Conservation (phyloP, 441 rosid genomes). For the Omphalea diandra region DNA sequence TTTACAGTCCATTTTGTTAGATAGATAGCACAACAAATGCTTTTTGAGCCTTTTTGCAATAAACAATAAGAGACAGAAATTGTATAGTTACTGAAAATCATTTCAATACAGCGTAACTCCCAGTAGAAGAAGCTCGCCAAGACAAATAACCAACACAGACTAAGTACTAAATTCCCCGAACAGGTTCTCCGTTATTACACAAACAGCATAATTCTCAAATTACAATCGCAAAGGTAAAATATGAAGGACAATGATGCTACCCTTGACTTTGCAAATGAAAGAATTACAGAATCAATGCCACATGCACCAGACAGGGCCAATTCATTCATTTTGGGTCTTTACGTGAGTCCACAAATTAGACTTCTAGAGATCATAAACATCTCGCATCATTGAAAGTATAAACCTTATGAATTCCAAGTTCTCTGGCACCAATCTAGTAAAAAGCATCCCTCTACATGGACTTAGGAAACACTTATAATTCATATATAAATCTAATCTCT, state of each 20-base stretch:
- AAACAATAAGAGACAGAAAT: neutral
- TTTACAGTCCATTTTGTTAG: neutral
- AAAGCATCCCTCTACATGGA: neutral
- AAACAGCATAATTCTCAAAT: neutral
- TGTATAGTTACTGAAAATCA: neutral
- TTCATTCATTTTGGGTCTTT: neutral
- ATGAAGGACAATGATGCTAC: neutral
- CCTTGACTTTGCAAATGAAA: neutral
- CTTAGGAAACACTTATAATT: neutral
- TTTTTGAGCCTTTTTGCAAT: neutral
- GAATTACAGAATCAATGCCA: neutral
- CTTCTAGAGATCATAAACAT: neutral
- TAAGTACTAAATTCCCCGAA: neutral
- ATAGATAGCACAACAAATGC: neutral
- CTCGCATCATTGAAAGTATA: neutral
- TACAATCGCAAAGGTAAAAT: neutral
- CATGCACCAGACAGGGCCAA: neutral
- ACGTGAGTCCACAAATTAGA: neutral
- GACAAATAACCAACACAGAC: neutral
- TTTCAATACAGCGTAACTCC: neutral
- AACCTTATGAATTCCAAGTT: neutral
- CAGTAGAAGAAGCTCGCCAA: neutral
- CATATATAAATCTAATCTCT: neutral
- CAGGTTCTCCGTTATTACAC: neutral
- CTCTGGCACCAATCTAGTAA: neutral